A percentile compares a stretch with the other conserved stretches of the same genome.
These are phyloP conservation scores for Castanospermum australe DNA, from an alignment of 306 rosid genomes.

Conservation along the genomic window DNA sequence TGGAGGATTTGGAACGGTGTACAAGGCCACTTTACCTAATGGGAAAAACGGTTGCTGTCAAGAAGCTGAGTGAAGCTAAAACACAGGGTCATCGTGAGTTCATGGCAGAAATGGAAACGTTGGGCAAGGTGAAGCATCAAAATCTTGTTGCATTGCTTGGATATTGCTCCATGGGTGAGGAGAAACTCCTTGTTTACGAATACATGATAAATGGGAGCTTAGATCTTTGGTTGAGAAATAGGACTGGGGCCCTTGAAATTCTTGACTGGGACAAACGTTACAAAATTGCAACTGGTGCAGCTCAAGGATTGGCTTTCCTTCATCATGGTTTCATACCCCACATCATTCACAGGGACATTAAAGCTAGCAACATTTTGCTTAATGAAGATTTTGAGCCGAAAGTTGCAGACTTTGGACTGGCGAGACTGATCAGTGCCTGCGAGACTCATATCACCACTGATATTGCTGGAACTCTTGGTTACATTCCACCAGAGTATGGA, in stretches of 20 bases:
- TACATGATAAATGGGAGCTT: constrained; percentile 96
- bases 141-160: constrained; percentile 89
- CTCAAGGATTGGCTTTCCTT: constrained; percentile 84
- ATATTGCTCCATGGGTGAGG: constrained; percentile 88
- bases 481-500: constrained; percentile 98
- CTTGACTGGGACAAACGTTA: constrained; percentile 86
- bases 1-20: constrained; percentile 97
- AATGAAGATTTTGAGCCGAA: constrained; percentile 87
- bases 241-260: constrained; percentile 76
- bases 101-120: constrained; percentile 96
- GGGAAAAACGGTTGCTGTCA: constrained; percentile 86
- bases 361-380: constrained; percentile 91
- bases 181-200: constrained; percentile 93
- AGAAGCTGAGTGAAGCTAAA: constrained; percentile 92
- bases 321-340: constrained; percentile 94
- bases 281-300: constrained; percentile 75
- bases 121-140: constrained; percentile 93
- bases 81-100: constrained; percentile 95
- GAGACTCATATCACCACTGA: constrained; percentile 92
- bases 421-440: constrained; percentile 92
- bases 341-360: constrained; percentile 91
- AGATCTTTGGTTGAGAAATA: constrained; percentile 91
- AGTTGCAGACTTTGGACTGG: constrained; percentile 93
- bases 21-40: constrained; percentile 79
- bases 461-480: constrained; percentile 95